Evolutionary conservation across 768 basidiomycete genomes (phyloP).

Genomic region (Leccinum obscurum): DNA sequence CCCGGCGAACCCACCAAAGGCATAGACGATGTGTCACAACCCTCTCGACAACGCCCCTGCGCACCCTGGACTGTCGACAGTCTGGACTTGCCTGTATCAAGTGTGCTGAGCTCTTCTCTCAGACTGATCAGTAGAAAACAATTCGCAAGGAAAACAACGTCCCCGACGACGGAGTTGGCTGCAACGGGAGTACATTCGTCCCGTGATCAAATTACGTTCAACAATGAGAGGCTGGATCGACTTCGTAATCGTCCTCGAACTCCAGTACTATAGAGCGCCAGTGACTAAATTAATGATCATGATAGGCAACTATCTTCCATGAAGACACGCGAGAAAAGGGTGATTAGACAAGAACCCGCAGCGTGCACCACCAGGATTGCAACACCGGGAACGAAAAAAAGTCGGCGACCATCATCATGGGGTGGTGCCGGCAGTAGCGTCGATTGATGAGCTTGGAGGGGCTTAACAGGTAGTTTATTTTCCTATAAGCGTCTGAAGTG

Average conservation of each 20-base stretch:
- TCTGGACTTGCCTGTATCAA: too few relatives aligned
- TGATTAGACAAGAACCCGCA: background rate
- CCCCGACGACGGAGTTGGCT: slow-evolving; percentile 56
- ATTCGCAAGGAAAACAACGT: slow-evolving; percentile 51
- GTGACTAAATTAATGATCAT: slow-evolving; percentile 35
- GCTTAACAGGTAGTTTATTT: slow-evolving; percentile 17
- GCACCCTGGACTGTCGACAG: too few relatives aligned
- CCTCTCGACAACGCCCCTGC: too few relatives aligned
- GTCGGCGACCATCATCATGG: slow-evolving; percentile 3
- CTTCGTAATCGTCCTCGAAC: slow-evolving; percentile 48
- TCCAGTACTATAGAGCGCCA: slow-evolving; percentile 45
- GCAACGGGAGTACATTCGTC: slow-evolving; percentile 47
- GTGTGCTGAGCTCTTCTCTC: slow-evolving; percentile 34
- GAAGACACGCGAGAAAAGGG: slow-evolving; percentile 14
- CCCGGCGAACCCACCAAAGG: too few relatives aligned
- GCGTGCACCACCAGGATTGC: slow-evolving; percentile 44
- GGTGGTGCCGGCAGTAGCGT: slow-evolving; percentile 43
- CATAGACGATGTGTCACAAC: too few relatives aligned
- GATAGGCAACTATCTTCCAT: slow-evolving; percentile 35
- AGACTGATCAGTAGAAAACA: slow-evolving; percentile 49
- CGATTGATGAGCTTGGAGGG: slow-evolving; percentile 25
- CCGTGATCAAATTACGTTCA: slow-evolving; percentile 50
- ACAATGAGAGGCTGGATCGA: slow-evolving; percentile 59
- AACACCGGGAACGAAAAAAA: slow-evolving; percentile 45
- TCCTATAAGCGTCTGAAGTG: slow-evolving; percentile 41